phyloP scores from a whole-genome alignment of 257 asterid genomes.

The Fraxinus pennsylvanica region DNA sequence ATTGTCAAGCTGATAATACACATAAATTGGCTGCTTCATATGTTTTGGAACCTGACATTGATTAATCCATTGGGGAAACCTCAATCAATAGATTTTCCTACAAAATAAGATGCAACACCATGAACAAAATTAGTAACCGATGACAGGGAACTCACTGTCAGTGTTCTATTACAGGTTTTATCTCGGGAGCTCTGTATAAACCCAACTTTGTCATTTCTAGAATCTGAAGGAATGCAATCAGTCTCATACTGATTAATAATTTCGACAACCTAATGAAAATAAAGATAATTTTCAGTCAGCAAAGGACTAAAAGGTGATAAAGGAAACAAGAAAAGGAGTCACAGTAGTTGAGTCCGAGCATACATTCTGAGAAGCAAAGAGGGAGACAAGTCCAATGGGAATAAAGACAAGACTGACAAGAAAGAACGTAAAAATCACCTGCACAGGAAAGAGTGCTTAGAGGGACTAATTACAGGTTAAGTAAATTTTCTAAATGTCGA shows the following conservation, averaged over 20 bases:
- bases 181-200: constrained; percentile 44
- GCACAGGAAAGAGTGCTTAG: constrained; percentile 20
- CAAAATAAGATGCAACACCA: not conserved
- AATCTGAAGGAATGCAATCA: constrained; percentile 44
- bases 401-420: constrained; percentile 73
- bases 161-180: constrained; percentile 52
- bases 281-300: constrained; percentile 23
- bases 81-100: not conserved
- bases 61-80: constrained; percentile 1
- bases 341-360: constrained; percentile 17
- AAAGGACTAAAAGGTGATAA: constrained; percentile 13
- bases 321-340: not conserved
- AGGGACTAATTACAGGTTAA: constrained; percentile 22
- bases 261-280: constrained; percentile 53
- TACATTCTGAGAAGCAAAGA: constrained; percentile 69
- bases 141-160: constrained; percentile 40
- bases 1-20: constrained; percentile 66
- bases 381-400: constrained; percentile 87
- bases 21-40: constrained; percentile 60
- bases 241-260: constrained; percentile 57
- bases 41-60: constrained; percentile 45
- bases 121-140: constrained; percentile 5
- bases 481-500: not conserved
- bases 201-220: constrained; percentile 42
- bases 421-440: constrained; percentile 84